Evolutionary conservation across 2,329 filamentous ascomycete genomes (phyloP), one percentile per base, ranked within the genome.

Genomic region (Iodosphaeria phyllophila): DNA sequence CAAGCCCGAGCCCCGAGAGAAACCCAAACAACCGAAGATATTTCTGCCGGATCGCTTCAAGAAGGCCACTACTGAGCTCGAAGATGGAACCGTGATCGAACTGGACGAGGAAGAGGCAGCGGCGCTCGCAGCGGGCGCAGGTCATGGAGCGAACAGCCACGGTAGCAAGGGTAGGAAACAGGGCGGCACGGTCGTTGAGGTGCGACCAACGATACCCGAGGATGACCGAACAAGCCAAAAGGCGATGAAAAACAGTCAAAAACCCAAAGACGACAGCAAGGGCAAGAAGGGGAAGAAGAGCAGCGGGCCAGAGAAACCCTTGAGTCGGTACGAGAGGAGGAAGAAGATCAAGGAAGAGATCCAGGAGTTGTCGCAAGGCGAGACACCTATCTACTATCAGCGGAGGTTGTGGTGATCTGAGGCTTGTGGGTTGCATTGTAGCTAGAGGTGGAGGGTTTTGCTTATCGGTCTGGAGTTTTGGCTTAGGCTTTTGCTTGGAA

Each of bases 341-440:
- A 52, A 52, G 40, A 50, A 56, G 34, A 73, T 71, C 38, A 68
- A 64, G 39, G 58, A 64, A 32, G 64, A 71, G 36, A 57, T 72
- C 31, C 47, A 44, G 41, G 51, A 44, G 32, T 37, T 60, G 28
- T 50, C 60, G 5, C 56, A 54, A 38, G 44, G 47, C 10, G 47
- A 59, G 3, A 46, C 48, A 40, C 59, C 50, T 9, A 47, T 55
- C 13, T 60, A 60, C 31, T 67, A 68, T 36, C 62, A 66, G 37
- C 54, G 64, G 23, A 47, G 66, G 24, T 44, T 67, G 32, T 66
- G 58, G 52, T 70, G 46, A 25, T n/a, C n/a, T n/a, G n/a, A n/a
- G 23, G n/a, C 13, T 5, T 5, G 14, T 14, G 13, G 12, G 6
- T n/a, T 12, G 13, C 11, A 15, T n/a, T 12, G 8, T 13, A 19